Base-by-base conservation (phyloP, 139 green algal species). In the Astrephomene gubernaculifera region DNA sequence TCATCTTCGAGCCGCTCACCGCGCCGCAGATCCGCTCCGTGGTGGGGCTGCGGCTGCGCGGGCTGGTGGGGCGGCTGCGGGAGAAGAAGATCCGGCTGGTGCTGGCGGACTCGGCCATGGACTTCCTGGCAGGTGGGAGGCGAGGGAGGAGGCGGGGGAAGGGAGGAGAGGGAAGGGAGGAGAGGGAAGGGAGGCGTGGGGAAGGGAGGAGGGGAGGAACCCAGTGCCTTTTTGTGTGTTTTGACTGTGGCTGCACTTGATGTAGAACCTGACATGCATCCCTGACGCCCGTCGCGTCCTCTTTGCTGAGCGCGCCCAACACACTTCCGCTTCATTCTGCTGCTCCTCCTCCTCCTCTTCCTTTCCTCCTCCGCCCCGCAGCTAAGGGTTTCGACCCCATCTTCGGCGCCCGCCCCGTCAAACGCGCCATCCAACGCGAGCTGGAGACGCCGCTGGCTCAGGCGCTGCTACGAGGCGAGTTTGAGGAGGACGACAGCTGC, bases 341-440 rank as follows among this genome's bases (percentile, higher is more conserved):
- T 14, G 29, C 65, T 72, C 35, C 65, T 53, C 5, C 67, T 43
- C 17, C 49, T 6, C 36, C 12, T 54, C 43, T 9, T 38, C 36
- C 3, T 73, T 2, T 53, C 54, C 8, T 74, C 86, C 86, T 41
- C 9, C 1, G 8, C 45, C 90, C 98, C 41, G 94, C 91, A 14
- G 69, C 82, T 4, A 90, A 92, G 53, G 97, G 97, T 5, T 99
- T 94, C 86, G 96, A 99, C 89, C 97, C 97, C 35, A 94, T 94
- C 52, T 99, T 97, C 89, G 97, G 97, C 35, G 97, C 97, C 7
- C 71, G 97, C 9, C 97, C 97, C 2, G 97, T 99, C 29, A 99
- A 99, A 94, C 89, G 97, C 6, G 96, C 96, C 43, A 96, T 99
- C 54, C 97, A 99, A 90, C 89, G 95, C 39, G 92, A 99, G 88